Evolutionary conservation across 2,329 filamentous ascomycete genomes (phyloP).

Genomic region (Dothideomycetes sp.): DNA sequence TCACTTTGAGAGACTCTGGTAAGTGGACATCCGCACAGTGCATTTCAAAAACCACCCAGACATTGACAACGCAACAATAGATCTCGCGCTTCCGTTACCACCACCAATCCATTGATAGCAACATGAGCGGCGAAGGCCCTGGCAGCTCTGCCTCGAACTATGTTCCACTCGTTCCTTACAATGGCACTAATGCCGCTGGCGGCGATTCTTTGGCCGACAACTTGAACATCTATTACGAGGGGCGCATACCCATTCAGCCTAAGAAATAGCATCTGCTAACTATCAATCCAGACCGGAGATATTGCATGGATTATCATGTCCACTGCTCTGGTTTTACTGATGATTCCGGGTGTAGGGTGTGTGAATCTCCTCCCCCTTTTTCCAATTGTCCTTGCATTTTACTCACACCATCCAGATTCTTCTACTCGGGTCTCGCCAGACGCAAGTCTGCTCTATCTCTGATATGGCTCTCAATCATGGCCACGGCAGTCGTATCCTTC

Average conservation of each 20-base stretch:
- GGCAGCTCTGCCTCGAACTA: slow-evolving; percentile 15
- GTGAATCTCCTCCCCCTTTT: slow-evolving; percentile 18
- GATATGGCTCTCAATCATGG: slow-evolving; percentile 77
- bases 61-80: slow-evolving; percentile 2
- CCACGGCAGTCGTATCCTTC: slow-evolving; percentile 69
- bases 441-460: slow-evolving; percentile 82
- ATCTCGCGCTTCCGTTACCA: slow-evolving; percentile 1
- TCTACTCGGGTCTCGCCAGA: slow-evolving; percentile 83
- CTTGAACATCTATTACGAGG: slow-evolving; percentile 78
- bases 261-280: slow-evolving; percentile 16
- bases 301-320: slow-evolving; percentile 72
- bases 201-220: slow-evolving; percentile 59
- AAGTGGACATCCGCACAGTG: not conserved
- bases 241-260: slow-evolving; percentile 30
- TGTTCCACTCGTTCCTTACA: slow-evolving; percentile 45
- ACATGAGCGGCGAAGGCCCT: slow-evolving; percentile 7
- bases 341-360: slow-evolving; percentile 81
- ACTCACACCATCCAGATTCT: slow-evolving; percentile 50
- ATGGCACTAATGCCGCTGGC: slow-evolving; percentile 55
- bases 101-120: not conserved
- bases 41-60: not conserved
- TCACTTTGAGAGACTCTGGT: no score
- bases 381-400: not conserved
- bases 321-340: slow-evolving; percentile 74
- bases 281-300: slow-evolving; percentile 56